Evolutionary conservation across 176 grass and related monocot genomes (phyloP).

Genomic region (Cymbopogon citratus): DNA sequence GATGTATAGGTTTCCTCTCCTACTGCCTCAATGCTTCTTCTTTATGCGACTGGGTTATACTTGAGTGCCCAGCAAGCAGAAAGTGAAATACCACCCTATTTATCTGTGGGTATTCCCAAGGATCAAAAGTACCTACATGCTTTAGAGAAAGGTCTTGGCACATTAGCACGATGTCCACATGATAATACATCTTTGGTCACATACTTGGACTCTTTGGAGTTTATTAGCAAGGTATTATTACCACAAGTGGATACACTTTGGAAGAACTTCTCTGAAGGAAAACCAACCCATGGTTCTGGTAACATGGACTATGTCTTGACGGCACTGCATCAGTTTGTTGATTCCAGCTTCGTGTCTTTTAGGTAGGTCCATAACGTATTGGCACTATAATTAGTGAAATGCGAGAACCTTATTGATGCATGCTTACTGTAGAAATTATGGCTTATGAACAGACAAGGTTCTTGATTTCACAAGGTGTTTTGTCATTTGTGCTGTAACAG

Average conservation of each 20-base stretch:
- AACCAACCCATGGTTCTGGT: conserved; percentile 15
- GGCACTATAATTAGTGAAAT: background rate
- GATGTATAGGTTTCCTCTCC: conserved; percentile 45
- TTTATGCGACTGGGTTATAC: conserved; percentile 65
- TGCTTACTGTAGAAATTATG: background rate
- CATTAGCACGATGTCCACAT: conserved; percentile 28
- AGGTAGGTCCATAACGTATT: conserved; percentile 41
- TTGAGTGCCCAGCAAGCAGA: conserved; percentile 33
- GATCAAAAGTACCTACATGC: conserved; percentile 34
- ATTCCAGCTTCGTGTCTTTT: conserved; percentile 41
- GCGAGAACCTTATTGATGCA: background rate
- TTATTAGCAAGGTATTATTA: conserved; percentile 60
- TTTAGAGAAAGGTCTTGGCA: conserved; percentile 31
- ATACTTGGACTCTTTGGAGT: conserved; percentile 73
- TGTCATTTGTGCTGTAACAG: conserved; percentile 30
- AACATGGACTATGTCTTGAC: conserved; percentile 33
- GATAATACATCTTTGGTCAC: conserved; percentile 35
- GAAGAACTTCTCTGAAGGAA: conserved; percentile 48
- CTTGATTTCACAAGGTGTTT: conserved; percentile 22
- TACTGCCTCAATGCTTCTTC: conserved; percentile 45
- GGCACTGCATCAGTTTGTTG: conserved; percentile 51
- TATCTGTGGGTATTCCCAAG: conserved; percentile 30
- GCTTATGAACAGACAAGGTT: background rate
- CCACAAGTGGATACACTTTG: conserved; percentile 40
- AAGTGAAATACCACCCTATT: conserved; percentile 12